Evolutionary conservation across 1,284 basidiomycete species (phyloP).

Genomic region (Ustilago crameri): DNA sequence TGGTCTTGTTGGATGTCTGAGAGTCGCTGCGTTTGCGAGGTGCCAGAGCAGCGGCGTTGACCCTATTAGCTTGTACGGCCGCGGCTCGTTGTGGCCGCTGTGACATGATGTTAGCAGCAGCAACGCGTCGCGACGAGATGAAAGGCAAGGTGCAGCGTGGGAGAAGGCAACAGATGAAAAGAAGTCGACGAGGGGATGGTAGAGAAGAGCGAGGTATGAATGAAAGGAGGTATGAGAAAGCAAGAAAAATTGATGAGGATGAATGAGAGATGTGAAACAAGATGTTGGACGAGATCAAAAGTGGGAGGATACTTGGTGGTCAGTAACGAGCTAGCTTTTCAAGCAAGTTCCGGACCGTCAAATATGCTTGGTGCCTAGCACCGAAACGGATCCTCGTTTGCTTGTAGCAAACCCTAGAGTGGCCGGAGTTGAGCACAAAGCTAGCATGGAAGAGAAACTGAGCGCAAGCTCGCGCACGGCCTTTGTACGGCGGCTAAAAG

Average conservation of each 20-base stretch:
- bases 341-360: neutral
- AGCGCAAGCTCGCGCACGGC: no score
- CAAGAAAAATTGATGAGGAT: neutral
- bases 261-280: neutral
- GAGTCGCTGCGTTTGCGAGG: slow-evolving; percentile 34
- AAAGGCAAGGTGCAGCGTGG: neutral
- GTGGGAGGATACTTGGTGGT: slow-evolving; percentile 8
- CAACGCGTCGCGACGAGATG: slow-evolving; percentile 3
- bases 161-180: slow-evolving; percentile 1
- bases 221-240: neutral
- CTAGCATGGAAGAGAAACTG: neutral
- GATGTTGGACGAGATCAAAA: neutral
- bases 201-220: neutral
- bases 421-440: neutral
- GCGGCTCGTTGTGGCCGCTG: slow-evolving; percentile 44
- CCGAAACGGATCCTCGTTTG: neutral
- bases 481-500: neutral
- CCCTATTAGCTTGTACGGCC: slow-evolving; percentile 35
- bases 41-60: slow-evolving; percentile 23
- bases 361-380: no score
- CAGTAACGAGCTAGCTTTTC: neutral
- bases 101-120: slow-evolving; percentile 12
- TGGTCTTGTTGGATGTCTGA: slow-evolving; percentile 25
- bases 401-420: no score
- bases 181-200: neutral